Evolutionary conservation across 208 protist species (phyloP), one percentile per base, ranked within the genome.

Genomic region (Herpetomonas tarakana): DNA sequence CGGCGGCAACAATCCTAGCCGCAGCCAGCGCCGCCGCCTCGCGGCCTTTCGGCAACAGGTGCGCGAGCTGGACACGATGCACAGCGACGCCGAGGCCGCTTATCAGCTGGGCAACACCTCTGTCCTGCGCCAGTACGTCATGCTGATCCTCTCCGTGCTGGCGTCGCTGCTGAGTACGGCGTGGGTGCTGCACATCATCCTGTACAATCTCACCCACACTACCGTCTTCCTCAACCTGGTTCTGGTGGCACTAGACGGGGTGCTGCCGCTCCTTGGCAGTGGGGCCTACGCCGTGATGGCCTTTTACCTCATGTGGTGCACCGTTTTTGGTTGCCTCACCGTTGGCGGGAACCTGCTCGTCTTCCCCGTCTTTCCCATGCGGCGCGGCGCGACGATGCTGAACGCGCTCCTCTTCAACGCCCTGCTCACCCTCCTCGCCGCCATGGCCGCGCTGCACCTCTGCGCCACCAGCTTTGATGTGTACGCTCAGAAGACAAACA

Each of bases 331-430:
- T 25, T 96, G 89, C 68, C 81, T 87, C 45, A 89, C 86, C 28
- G 81, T 97, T 38, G 88, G 93, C 30, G 64, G 79, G 4, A 60
- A 78, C 61, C 44, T 91, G 14, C 41, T 88, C 21, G n/a, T 87
- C 3, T 83, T 92, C 26, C 67, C 78, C 2, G 78, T 93, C 12
- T 88, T 92, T 59, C 85, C 83, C 11, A 73, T 96, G 65, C 64
- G 85, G 26, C 52, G 92, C 18, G 85, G 81, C 27, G 86, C 52
- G 21, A 98, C 96, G 14, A 81, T 97, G 74, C 89, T 98, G 68
- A 97, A 96, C 60, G 83, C 93, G 26, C 96, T 98, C 50, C 67
- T 98, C 6, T 97, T 98, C 77, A 98, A 98, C 70, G 67, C 85
- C 11, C 76, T 88, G 26, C 60, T 98, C 11, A 83, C 97, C 45